Evolutionary conservation across 306 rosid genomes (phyloP).

Genomic region (Casuarina cunninghamiana): DNA sequence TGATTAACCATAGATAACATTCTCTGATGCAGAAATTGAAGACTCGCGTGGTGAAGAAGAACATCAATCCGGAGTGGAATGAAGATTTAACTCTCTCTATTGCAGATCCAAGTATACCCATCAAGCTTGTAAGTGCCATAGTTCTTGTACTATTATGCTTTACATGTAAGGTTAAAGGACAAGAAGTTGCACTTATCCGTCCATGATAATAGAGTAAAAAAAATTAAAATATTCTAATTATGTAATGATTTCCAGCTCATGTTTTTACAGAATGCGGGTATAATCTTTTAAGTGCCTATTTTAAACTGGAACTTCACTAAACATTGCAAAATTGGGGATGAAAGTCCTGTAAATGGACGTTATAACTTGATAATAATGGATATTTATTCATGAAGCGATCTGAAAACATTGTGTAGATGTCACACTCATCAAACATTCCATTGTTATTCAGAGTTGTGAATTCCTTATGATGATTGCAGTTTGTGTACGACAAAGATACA

Average conservation of each 20-base stretch:
- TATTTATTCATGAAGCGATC: too few relatives aligned
- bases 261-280: too few relatives aligned
- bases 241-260: too few relatives aligned
- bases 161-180: not conserved
- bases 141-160: not conserved
- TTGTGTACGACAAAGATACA: slow-evolving; percentile 69
- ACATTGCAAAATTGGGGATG: not conserved
- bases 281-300: not conserved
- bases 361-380: not conserved
- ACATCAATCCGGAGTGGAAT: slow-evolving; percentile 82
- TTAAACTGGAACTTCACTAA: not conserved
- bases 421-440: not conserved
- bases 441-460: not conserved
- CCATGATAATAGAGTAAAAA: too few relatives aligned
- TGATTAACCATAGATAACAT: slow-evolving; percentile 20
- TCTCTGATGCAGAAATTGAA: slow-evolving; percentile 62
- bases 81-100: slow-evolving; percentile 76
- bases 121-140: slow-evolving; percentile 58
- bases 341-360: not conserved
- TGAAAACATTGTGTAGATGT: too few relatives aligned
- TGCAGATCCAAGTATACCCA: slow-evolving; percentile 55
- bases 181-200: not conserved
- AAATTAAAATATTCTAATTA: too few relatives aligned
- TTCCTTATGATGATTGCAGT: slow-evolving; percentile 41
- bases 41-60: slow-evolving; percentile 63